Percentiles rank a stretch among this genome's conserved stretches.
Evolutionary conservation across 2,329 filamentous ascomycete genomes (phyloP).

Genomic region (Pseudogymnoascus sp.): DNA sequence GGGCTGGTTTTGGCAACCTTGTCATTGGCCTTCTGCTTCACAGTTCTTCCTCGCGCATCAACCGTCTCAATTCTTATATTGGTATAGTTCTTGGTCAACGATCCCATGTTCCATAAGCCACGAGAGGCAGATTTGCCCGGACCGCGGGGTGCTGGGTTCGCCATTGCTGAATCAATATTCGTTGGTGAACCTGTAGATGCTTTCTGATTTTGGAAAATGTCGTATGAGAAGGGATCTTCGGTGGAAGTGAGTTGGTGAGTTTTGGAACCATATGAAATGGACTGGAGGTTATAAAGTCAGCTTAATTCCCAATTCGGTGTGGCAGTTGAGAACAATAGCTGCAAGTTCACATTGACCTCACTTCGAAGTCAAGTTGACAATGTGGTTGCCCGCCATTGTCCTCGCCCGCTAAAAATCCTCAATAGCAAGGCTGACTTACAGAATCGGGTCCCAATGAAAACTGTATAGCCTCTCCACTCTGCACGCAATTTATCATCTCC

Average conservation of each 20-base stretch:
- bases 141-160: slow-evolving; percentile 26
- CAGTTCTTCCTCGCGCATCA: background rate
- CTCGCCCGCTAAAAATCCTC: background rate
- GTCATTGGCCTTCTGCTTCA: background rate
- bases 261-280: slow-evolving; percentile 44
- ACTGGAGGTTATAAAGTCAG: slow-evolving; percentile 31
- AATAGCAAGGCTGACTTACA: slow-evolving; percentile 38
- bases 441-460: slow-evolving; percentile 49
- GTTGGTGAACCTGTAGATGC: slow-evolving; percentile 46
- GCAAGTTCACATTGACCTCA: slow-evolving; percentile 10
- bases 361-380: slow-evolving; percentile 11
- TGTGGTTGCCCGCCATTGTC: background rate
- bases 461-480: slow-evolving; percentile 47
- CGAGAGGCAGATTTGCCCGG: slow-evolving; percentile 11
- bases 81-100: background rate
- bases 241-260: slow-evolving; percentile 39
- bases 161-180: slow-evolving; percentile 16
- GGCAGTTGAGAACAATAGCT: slow-evolving; percentile 12
- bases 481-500: slow-evolving; percentile 52
- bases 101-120: slow-evolving; percentile 14
- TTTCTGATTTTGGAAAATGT: slow-evolving; percentile 45
- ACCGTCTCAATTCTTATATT: background rate
- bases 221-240: slow-evolving; percentile 40
- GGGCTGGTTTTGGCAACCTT: slow-evolving; percentile 10
- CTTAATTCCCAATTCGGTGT: slow-evolving; percentile 9